These are phyloP conservation scores for Aspergillus pseudoviridinutans DNA, from an alignment of 2,329 filamentous ascomycete genomes.

Conservation along the genomic window DNA sequence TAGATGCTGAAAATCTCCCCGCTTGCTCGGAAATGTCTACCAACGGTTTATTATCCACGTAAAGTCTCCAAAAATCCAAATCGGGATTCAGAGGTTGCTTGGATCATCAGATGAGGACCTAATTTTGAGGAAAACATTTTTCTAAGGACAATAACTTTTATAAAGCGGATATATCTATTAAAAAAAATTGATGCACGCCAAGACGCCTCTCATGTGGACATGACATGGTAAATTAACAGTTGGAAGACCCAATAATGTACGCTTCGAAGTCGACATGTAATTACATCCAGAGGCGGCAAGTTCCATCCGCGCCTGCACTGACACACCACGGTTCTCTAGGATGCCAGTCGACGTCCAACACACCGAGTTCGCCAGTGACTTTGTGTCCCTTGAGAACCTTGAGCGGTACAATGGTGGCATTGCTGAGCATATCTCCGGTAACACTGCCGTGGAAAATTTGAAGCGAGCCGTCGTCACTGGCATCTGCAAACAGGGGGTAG, in stretches of 20 bases:
- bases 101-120: neutral
- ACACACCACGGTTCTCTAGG: constrained; percentile 90
- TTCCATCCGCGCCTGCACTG: constrained; percentile 90
- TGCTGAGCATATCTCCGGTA: constrained; percentile 90
- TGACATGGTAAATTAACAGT: constrained; percentile 14
- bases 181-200: constrained; percentile 23
- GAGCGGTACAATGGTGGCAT: constrained; percentile 90
- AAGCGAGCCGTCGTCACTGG: constrained; percentile 87
- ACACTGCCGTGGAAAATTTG: constrained; percentile 98
- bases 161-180: constrained; percentile 26
- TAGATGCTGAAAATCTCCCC: too few species aligned
- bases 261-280: constrained; percentile 15
- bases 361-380: constrained; percentile 78
- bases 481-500: constrained; percentile 86
- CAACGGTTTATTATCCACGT: neutral
- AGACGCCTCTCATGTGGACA: constrained; percentile 20
- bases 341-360: constrained; percentile 96
- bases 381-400: constrained; percentile 91
- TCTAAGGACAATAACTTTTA: constrained; percentile 23
- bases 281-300: constrained; percentile 81
- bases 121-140: neutral
- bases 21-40: neutral
- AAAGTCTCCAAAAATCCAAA: neutral
- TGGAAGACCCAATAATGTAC: constrained; percentile 20
- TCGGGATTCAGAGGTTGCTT: neutral